Evolutionary conservation across 108 stramenopile genomes (phyloP).

Genomic region (Parmales sp.): DNA sequence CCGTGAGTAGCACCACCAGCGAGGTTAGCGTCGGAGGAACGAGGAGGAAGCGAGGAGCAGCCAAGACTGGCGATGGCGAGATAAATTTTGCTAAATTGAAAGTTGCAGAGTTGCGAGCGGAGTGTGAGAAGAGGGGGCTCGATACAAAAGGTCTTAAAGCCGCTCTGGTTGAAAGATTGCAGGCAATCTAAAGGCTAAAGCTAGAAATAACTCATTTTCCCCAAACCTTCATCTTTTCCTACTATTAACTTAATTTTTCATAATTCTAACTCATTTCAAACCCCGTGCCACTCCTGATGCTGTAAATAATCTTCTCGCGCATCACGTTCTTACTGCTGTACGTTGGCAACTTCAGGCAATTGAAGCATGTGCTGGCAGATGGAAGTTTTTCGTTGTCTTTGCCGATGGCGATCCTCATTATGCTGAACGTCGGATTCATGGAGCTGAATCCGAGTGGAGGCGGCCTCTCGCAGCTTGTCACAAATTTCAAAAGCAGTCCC

Average conservation of each 20-base stretch:
- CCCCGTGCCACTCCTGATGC: constrained; percentile 76
- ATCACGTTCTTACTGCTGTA: constrained; percentile 87
- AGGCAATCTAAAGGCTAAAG: no score
- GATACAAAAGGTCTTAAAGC: constrained; percentile 12
- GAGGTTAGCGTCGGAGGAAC: no score
- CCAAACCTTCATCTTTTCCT: no score
- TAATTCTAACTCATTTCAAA: constrained; percentile 71
- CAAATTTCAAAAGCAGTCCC: constrained; percentile 74
- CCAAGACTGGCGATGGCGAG: no score
- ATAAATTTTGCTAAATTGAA: constrained; percentile 5
- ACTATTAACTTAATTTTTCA: neutral
- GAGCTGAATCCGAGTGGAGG: constrained; percentile 90
- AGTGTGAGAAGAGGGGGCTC: neutral
- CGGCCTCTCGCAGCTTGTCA: constrained; percentile 90
- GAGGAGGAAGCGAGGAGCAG: no score
- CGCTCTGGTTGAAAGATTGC: no score
- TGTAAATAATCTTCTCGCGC: constrained; percentile 58
- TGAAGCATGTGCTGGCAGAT: constrained; percentile 94
- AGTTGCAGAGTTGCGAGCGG: constrained; percentile 9
- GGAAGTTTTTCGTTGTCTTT: constrained; percentile 82
- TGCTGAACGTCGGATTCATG: constrained; percentile 90
- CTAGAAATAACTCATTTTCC: no score
- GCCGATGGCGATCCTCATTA: constrained; percentile 79
- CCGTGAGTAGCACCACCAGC: no score
- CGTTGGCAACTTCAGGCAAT: constrained; percentile 93